Conservation (phyloP, 2,329 filamentous ascomycete genomes). For the Fusarium sp. region DNA sequence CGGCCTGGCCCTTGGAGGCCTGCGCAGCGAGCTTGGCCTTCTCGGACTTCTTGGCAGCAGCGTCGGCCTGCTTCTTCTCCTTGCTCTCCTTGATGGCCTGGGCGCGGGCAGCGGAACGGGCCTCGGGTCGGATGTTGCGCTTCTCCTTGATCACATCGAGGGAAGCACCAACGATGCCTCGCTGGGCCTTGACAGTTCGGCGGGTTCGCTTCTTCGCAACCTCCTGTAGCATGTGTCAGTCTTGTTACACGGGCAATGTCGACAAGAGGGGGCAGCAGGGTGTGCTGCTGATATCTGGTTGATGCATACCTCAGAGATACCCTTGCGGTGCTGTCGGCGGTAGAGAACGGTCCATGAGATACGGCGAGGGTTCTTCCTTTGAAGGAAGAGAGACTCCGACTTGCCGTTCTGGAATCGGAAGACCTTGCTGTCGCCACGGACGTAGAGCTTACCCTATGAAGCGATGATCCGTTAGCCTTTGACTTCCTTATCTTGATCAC, state of each 20-base stretch:
- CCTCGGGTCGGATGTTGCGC: constrained; percentile 92
- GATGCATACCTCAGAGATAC: constrained; percentile 95
- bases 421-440: constrained; percentile 99
- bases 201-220: constrained; percentile 99
- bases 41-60: constrained; percentile 97
- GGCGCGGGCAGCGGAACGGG: constrained; percentile 87
- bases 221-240: constrained; percentile 75
- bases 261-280: background rate
- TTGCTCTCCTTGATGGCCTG: constrained; percentile 97
- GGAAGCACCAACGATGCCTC: constrained; percentile 98
- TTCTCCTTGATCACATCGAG: constrained; percentile 99
- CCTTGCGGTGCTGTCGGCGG: constrained; percentile 99
- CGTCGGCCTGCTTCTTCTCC: constrained; percentile 92
- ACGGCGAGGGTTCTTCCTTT: constrained; percentile 99
- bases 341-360: constrained; percentile 99
- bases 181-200: constrained; percentile 97
- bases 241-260: constrained; percentile 23
- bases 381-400: constrained; percentile 99
- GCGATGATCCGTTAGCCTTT: constrained; percentile 45
- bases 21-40: constrained; percentile 91
- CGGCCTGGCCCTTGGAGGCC: constrained; percentile 78
- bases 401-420: constrained; percentile 99
- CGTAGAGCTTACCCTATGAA: constrained; percentile 94
- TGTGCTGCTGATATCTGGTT: constrained; percentile 5
- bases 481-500: constrained; percentile 19